These are phyloP conservation scores for Plasmodium fragile DNA, from an alignment of 169 alveolate species.

Conservation along the genomic window DNA sequence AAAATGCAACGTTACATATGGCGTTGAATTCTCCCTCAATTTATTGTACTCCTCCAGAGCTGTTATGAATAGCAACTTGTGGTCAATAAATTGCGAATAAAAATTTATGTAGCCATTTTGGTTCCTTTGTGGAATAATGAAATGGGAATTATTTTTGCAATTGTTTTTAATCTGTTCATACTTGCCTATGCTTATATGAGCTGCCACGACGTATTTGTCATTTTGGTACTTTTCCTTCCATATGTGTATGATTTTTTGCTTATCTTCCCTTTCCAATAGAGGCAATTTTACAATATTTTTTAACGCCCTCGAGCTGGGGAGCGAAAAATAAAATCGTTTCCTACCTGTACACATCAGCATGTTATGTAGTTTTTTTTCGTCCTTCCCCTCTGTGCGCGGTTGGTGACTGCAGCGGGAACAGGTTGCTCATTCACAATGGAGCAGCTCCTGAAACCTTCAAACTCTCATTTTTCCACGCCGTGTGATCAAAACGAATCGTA, in stretches of 20 bases:
- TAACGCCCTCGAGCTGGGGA: conserved; percentile 51
- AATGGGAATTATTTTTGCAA: conserved; percentile 66
- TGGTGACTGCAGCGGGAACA: background rate
- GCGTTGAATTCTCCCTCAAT: conserved; percentile 34
- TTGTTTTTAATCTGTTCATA: conserved; percentile 61
- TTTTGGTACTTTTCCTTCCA: conserved; percentile 63
- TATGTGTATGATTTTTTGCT: conserved; percentile 38
- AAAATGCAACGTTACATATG: conserved; percentile 59
- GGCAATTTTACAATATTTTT: conserved; percentile 58
- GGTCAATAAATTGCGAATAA: conserved; percentile 51
- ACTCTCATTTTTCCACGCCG: background rate
- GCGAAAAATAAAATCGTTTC: conserved; percentile 57
- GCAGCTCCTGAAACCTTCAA: background rate
- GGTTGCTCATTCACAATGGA: background rate
- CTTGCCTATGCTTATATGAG: conserved; percentile 31
- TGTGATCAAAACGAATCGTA: background rate
- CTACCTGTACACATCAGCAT: background rate
- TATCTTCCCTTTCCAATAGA: conserved; percentile 47
- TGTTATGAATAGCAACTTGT: conserved; percentile 39
- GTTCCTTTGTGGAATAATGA: conserved; percentile 54
- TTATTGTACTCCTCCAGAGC: conserved; percentile 41
- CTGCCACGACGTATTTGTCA: conserved; percentile 52
- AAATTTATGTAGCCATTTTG: conserved; percentile 68
- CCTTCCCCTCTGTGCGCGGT: background rate
- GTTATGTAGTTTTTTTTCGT: conserved; percentile 6